Base-by-base conservation (phyloP, 192 early-diverging fungal species). In the Backusella sp. region DNA sequence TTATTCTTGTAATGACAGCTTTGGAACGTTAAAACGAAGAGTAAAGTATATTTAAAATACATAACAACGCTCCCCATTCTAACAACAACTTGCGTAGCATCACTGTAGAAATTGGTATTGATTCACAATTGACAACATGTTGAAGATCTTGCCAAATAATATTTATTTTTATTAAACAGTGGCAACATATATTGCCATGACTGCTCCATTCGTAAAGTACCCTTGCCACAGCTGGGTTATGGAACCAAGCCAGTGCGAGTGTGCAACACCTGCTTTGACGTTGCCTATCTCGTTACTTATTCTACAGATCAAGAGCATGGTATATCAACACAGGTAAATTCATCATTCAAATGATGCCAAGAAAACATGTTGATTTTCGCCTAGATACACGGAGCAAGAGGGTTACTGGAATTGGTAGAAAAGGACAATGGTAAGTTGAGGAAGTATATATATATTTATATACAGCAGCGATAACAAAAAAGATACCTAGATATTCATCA, bases 21-120 rank as follows among this genome's bases (percentile, higher is more conserved):
- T 88, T 77, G 81, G 79, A 41, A 71, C 81, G 26, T 75, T 88
- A 35, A 83, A 82, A 42, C 73, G 86, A 65, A 82, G 85, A 79
- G 86, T 88, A 86, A 77, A 19, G 6, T 7, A 69, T 28, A 26
- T 28, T 11, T 14, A 62, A 0, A 62, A 12, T 30, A 26, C 26
- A 62, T 11, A 62, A 12, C 6, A 62, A 19, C 70, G 6, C 14
- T 32, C 2, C 32, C 11, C 37, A 23, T 30, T 32, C 14, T 68
- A 36, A 39, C 12, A 11, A 59, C 6, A 4, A 49, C 11, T 8
- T 56, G 9, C 32, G 3, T 41, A 89, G 88, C 88, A 89, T 81
- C 88, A 89, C 67, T 89, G 88, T 72, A 79, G 88, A 44, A 85
- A 88, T 78, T 89, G 88, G 88, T 89, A 84, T 17, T 19, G 39